A percentile compares a stretch with the other conserved stretches of the same genome.
phyloP scores from a whole-genome alignment of 768 basidiomycete genomes.

The Nidularia sp. region DNA sequence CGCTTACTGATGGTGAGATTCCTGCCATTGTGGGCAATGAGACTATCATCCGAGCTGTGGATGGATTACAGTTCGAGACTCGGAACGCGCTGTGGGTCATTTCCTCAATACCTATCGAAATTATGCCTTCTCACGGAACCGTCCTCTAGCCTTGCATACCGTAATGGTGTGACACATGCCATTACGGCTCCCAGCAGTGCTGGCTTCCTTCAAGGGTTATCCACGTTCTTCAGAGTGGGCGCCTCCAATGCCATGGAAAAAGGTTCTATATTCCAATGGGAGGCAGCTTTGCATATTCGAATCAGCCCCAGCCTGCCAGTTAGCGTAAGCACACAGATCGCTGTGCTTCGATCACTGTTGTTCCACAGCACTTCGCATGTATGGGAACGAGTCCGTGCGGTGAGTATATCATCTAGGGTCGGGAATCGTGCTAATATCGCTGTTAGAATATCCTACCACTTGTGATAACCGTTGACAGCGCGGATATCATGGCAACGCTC shows the following conservation, averaged over 20 bases:
- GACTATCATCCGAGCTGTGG: conserved; percentile 55
- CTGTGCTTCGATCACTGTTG: conserved; percentile 46
- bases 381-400: conserved; percentile 33
- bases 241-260: conserved; percentile 53
- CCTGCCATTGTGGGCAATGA: conserved; percentile 39
- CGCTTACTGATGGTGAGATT: conserved; percentile 27
- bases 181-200: conserved; percentile 53
- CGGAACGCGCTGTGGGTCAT: conserved; percentile 44
- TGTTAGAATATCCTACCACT: conserved; percentile 55
- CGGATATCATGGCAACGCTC: conserved; percentile 73
- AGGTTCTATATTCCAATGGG: conserved; percentile 63
- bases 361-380: conserved; percentile 18
- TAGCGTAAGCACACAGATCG: conserved; percentile 64
- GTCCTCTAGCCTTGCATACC: conserved; percentile 60
- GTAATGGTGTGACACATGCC: conserved; percentile 67
- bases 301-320: conserved; percentile 28
- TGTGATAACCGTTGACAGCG: conserved; percentile 63
- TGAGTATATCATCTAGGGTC: conserved; percentile 22
- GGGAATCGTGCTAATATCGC: conserved; percentile 7
- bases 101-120: conserved; percentile 6
- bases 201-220: conserved; percentile 62
- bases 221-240: conserved; percentile 56
- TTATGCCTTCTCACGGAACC: not conserved
- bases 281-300: conserved; percentile 61
- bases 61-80: conserved; percentile 54